Conservation (phyloP, 441 rosid genomes). For the Gossypium laxum region DNA sequence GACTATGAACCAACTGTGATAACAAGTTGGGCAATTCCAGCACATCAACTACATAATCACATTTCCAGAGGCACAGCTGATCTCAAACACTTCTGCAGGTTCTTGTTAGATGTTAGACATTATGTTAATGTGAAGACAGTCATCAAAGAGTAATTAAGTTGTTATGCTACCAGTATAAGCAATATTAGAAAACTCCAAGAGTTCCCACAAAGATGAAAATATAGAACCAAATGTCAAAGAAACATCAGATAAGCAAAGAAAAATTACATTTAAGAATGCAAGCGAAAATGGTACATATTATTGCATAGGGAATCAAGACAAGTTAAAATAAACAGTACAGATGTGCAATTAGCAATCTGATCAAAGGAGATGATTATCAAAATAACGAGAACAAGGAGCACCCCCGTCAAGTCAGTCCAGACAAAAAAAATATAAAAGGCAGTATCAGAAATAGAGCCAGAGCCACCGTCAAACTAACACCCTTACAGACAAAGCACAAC, state of each 20-base stretch:
- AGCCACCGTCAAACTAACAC: background rate
- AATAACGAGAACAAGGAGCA: background rate
- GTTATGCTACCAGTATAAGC: background rate
- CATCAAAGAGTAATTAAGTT: background rate
- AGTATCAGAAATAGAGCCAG: background rate
- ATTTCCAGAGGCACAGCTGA: background rate
- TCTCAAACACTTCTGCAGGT: background rate
- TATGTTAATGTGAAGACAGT: background rate
- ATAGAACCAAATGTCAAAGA: background rate
- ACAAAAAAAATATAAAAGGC: background rate
- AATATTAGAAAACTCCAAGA: background rate
- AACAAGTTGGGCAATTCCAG: background rate
- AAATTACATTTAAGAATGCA: background rate
- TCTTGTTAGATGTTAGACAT: background rate
- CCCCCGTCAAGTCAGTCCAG: background rate
- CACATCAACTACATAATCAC: background rate
- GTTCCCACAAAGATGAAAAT: background rate
- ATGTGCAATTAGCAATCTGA: background rate
- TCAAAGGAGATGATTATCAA: background rate
- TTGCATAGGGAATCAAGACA: background rate
- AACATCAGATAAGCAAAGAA: background rate
- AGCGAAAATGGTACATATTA: background rate
- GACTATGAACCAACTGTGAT: background rate
- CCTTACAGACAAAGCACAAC: background rate
- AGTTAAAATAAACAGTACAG: background rate